Conservation (phyloP, 2,329 filamentous ascomycete genomes). For the Fusarium newnesense region DNA sequence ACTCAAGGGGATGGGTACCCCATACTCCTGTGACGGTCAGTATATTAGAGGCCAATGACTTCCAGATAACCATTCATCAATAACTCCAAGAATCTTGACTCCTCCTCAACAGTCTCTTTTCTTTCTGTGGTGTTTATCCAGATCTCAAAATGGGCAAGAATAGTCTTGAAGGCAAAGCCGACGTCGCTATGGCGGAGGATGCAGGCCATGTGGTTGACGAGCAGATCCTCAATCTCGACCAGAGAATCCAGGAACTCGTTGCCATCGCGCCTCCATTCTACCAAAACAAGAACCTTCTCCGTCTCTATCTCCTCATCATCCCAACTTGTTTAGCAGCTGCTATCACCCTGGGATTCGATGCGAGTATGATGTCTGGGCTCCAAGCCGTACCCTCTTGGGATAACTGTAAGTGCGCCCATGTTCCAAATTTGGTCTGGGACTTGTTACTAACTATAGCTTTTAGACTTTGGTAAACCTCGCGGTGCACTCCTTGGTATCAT, state of each 20-base stretch:
- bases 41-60: background rate
- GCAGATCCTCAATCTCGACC: background rate
- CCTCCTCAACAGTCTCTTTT: too few relatives aligned
- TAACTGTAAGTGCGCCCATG: background rate
- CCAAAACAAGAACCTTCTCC: conserved; percentile 4
- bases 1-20: background rate
- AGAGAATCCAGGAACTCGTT: background rate
- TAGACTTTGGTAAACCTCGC: conserved; percentile 44
- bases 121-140: too few relatives aligned
- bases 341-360: conserved; percentile 52
- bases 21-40: background rate
- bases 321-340: conserved; percentile 22
- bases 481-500: conserved; percentile 6
- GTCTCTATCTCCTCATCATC: conserved; percentile 23
- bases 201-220: background rate
- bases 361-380: conserved; percentile 51
- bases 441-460: background rate
- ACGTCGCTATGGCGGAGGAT: background rate
- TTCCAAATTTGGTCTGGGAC: rapidly evolving
- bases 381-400: conserved; percentile 35
- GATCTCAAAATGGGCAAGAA: background rate
- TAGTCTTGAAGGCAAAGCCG: background rate
- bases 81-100: too few relatives aligned
- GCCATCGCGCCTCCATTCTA: conserved; percentile 10
- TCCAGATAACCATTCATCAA: too few relatives aligned